Evolutionary conservation across 768 basidiomycete genomes (phyloP).

Genomic region (Suillus luteus): DNA sequence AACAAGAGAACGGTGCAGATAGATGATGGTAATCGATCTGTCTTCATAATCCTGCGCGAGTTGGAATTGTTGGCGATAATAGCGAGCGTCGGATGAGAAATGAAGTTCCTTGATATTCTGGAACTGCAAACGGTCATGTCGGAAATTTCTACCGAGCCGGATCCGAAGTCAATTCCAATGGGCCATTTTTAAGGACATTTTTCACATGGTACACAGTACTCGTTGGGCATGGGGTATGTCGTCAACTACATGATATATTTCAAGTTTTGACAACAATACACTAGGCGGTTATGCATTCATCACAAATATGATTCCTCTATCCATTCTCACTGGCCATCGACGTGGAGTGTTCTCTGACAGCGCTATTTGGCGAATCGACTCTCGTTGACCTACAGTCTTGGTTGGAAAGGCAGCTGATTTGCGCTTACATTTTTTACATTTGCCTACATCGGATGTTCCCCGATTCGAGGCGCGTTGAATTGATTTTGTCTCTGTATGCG

Average conservation of each 20-base stretch:
- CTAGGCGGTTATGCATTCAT: no score
- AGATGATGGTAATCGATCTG: conserved; percentile 85
- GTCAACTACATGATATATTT: no score
- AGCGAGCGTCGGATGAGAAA: conserved; percentile 65
- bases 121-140: conserved; percentile 55
- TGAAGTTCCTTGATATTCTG: conserved; percentile 88
- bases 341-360: conserved; percentile 46
- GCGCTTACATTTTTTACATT: conserved; percentile 68
- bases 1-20: conserved; percentile 27
- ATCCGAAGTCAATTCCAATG: no score
- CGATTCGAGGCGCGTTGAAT: conserved; percentile 35
- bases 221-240: no score
- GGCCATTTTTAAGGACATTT: no score
- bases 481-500: not conserved
- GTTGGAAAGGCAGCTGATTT: conserved; percentile 69
- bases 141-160: no score
- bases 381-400: conserved; percentile 36
- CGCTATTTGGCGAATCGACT: conserved; percentile 36
- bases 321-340: conserved; percentile 70
- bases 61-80: conserved; percentile 72
- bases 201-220: no score
- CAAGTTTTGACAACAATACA: no score
- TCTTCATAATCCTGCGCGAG: conserved; percentile 61
- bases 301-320: no score
- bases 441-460: conserved; percentile 60